Percentiles rank a stretch among this genome's conserved stretches.
These are phyloP conservation scores for Cryptococcus wingfieldii DNA, from an alignment of 1,284 basidiomycete species.

Conservation along the genomic window DNA sequence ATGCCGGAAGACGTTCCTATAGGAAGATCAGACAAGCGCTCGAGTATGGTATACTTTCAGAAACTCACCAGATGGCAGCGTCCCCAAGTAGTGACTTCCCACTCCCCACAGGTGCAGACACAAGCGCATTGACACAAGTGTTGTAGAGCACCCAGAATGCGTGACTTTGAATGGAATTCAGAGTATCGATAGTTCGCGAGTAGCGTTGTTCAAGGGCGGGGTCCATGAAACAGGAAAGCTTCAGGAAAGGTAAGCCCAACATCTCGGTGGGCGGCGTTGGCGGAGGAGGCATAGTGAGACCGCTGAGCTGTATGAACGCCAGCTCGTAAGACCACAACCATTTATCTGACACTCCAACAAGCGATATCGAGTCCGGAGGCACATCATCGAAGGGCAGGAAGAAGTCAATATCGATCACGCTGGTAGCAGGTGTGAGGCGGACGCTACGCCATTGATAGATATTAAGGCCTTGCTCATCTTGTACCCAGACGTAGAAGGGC, in stretches of 20 bases:
- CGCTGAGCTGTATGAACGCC: conserved; percentile 60
- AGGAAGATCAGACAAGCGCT: too few species aligned
- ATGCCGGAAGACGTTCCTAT: conserved; percentile 45
- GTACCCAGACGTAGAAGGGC: conserved; percentile 95
- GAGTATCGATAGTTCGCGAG: conserved; percentile 53
- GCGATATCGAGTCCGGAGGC: conserved; percentile 64
- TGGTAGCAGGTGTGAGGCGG: conserved; percentile 64
- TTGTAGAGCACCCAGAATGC: conserved; percentile 77
- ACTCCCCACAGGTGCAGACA: conserved; percentile 74
- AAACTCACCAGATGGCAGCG: conserved; percentile 63
- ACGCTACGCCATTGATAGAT: conserved; percentile 82
- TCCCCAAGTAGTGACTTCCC: conserved; percentile 78
- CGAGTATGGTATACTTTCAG: background rate
- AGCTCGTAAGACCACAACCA: conserved; percentile 92
- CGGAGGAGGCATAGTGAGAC: conserved; percentile 70
- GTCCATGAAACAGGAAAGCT: conserved; percentile 56
- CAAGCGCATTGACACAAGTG: conserved; percentile 66
- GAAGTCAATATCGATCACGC: conserved; percentile 67
- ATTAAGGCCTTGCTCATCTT: conserved; percentile 70
- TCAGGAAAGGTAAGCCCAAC: conserved; percentile 77
- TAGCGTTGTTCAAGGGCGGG: conserved; percentile 54
- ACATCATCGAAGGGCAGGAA: conserved; percentile 66
- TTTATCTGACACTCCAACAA: conserved; percentile 83
- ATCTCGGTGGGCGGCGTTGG: conserved; percentile 64
- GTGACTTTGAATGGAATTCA: conserved; percentile 90